Percentiles rank a stretch among this genome's conserved stretches.
phyloP scores from a whole-genome alignment of 148 eudicot species.

The Arbutus unedo region DNA sequence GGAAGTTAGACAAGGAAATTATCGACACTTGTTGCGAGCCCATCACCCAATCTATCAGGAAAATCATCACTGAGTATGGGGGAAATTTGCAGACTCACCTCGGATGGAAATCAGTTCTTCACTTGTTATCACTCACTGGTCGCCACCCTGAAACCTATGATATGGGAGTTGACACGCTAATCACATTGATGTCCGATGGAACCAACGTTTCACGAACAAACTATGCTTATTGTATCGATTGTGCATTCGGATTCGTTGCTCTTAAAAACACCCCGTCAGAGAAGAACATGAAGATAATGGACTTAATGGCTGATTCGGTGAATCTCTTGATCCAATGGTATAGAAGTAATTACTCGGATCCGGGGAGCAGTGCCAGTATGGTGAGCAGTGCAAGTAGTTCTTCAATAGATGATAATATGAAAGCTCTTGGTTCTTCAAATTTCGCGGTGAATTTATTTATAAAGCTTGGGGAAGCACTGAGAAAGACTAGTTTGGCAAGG shows the following conservation, averaged over 20 bases:
- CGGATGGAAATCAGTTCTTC: constrained; percentile 78
- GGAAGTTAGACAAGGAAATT: constrained; percentile 75
- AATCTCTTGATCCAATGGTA: constrained; percentile 63
- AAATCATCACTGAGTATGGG: constrained; percentile 51
- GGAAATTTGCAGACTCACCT: constrained; percentile 55
- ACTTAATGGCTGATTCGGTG: constrained; percentile 71
- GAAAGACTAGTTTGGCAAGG: constrained; percentile 79
- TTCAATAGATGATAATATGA: constrained; percentile 42
- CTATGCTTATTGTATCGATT: constrained; percentile 63
- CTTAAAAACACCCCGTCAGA: constrained; percentile 70
- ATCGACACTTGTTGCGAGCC: constrained; percentile 66
- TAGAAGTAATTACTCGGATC: constrained; percentile 54
- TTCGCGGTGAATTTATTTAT: constrained; percentile 51
- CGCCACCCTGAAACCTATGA: constrained; percentile 79
- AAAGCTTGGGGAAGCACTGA: constrained; percentile 67
- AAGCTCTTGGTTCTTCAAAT: constrained; percentile 22
- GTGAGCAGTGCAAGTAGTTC: constrained; percentile 48
- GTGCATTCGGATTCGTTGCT: constrained; percentile 79
- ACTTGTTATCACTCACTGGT: constrained; percentile 60
- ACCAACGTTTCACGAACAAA: constrained; percentile 41
- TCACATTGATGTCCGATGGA: constrained; percentile 46
- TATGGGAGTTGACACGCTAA: constrained; percentile 61
- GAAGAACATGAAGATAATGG: constrained; percentile 65
- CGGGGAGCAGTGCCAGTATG: constrained; percentile 43
- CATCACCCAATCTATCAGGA: constrained; percentile 44